Conservation (phyloP, 176 grass and related monocot genomes). For the Miscanthus lutarioriparius region DNA sequence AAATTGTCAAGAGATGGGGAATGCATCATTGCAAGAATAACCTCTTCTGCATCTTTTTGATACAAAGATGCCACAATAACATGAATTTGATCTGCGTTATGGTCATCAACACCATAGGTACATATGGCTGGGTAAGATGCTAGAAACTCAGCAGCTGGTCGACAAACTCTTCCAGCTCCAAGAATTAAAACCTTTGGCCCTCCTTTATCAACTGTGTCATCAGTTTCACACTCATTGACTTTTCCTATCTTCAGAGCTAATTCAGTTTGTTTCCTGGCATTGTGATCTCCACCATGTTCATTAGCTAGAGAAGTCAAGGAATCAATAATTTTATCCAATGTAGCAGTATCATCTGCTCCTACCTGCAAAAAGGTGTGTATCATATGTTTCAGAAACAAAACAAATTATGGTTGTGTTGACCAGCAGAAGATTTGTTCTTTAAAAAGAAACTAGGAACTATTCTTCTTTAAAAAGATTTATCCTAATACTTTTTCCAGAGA, state of each 20-base stretch:
- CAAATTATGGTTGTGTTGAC: not conserved
- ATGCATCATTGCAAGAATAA: conserved; percentile 31
- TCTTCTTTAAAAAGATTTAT: not conserved
- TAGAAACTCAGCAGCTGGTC: conserved; percentile 85
- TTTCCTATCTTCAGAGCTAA: conserved; percentile 84
- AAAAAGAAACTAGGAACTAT: not conserved
- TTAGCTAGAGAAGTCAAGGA: conserved; percentile 72
- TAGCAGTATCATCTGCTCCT: conserved; percentile 64
- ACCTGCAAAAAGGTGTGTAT: conserved; percentile 53
- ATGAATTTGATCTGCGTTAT: conserved; percentile 30
- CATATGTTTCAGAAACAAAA: conserved; percentile 36
- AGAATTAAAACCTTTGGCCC: conserved; percentile 78
- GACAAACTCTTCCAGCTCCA: conserved; percentile 89
- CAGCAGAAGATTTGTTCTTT: not conserved
- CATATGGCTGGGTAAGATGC: conserved; percentile 42
- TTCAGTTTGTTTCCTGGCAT: conserved; percentile 44
- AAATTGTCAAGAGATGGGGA: conserved; percentile 15
- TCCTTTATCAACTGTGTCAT: conserved; percentile 40
- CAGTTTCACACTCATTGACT: conserved; percentile 49
- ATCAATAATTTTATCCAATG: conserved; percentile 80
- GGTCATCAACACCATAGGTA: conserved; percentile 7
- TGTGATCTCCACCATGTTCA: conserved; percentile 46
- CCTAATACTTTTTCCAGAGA: not conserved
- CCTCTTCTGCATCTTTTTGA: conserved; percentile 58
- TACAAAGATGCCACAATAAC: too few species aligned